Base-by-base conservation (phyloP, 2,329 filamentous ascomycete species). In the Fusarium sacchari region DNA sequence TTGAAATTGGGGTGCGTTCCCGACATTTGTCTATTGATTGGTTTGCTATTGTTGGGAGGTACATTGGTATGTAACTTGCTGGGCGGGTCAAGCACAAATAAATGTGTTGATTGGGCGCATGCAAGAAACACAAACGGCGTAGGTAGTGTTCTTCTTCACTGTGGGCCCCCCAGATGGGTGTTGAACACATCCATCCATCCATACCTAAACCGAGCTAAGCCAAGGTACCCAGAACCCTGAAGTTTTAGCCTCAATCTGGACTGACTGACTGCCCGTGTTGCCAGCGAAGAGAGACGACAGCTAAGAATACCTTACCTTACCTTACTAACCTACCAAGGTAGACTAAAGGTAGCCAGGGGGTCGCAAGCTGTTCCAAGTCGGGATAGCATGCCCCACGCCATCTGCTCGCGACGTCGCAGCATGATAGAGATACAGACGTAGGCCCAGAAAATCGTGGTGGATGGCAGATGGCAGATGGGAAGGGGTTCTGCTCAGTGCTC, bases 291-390 rank as follows among this genome's bases (percentile, higher is more conserved):
- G 65, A 65, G 68, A 73, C 67, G 53, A 74, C 40, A 60, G 62
- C 68, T 53, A 73, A 67, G 60, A 58, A 60, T 63, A 32, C 32
- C 32, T 13, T 13, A 14, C 30, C 30, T 32, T 32, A 32, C 30
- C 30, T 32, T 13, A 11, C 30, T 32, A 32, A 11, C 30, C 13
- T 32, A 13, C 13, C 32, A 13, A 53, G 34, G 22, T 34, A 34
- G 47, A 24, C 47, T 34, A 52, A 52, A 52, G 47, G 47, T 13
- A 50, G 65, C 57, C 34, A 44, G 52, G 52, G 59, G 65, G 57
- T 77, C 65, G 71, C 73, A 75, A 69, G 69, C 60, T 65, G 73
- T 69, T 77, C 75, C 75, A 60, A 65, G 66, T 62, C 69, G 43
- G 72, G 75, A 69, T 71, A 72, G 64, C 44, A 59, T 64, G 63